Percentiles rank a stretch among this genome's conserved stretches.
phyloP scores from a whole-genome alignment of 352 stramenopile species.

The Globisporangium polare region DNA sequence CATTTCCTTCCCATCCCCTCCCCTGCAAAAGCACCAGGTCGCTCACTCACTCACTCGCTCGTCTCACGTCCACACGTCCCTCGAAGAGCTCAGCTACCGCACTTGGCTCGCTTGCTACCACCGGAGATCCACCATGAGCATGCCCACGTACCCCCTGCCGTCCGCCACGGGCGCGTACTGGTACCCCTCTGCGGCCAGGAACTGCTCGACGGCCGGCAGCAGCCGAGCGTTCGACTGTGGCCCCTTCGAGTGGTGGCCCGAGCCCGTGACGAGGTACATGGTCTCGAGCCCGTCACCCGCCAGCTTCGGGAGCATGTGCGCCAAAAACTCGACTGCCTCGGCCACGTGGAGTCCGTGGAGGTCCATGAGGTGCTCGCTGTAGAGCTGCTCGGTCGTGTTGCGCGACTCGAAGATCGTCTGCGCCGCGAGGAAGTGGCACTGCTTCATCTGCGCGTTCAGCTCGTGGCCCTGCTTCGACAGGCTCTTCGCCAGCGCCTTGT shows the following conservation, averaged over 20 bases:
- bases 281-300: slow-evolving; percentile 63
- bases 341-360: slow-evolving; percentile 79
- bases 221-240: slow-evolving; percentile 59
- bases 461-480: slow-evolving; percentile 77
- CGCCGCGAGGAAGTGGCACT: slow-evolving; percentile 69
- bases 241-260: slow-evolving; percentile 80
- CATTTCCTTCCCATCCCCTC: slow-evolving; percentile 12
- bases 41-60: background rate
- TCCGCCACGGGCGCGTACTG: slow-evolving; percentile 68
- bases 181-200: slow-evolving; percentile 70
- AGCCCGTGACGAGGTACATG: slow-evolving; percentile 80
- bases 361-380: slow-evolving; percentile 78
- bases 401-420: slow-evolving; percentile 76
- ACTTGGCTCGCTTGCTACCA: slow-evolving; percentile 36
- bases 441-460: slow-evolving; percentile 85
- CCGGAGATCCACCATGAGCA: slow-evolving; percentile 78
- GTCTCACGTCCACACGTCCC: slow-evolving; percentile 10
- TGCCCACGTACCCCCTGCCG: slow-evolving; percentile 70
- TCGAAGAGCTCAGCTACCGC: background rate
- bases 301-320: slow-evolving; percentile 67
- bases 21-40: background rate
- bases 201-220: slow-evolving; percentile 77
- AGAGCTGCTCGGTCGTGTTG: slow-evolving; percentile 72
- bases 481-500: slow-evolving; percentile 65
- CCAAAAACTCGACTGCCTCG: slow-evolving; percentile 75